phyloP scores from a whole-genome alignment of 805 yeast genomes.

The Sugiyamaella marilandica region DNA sequence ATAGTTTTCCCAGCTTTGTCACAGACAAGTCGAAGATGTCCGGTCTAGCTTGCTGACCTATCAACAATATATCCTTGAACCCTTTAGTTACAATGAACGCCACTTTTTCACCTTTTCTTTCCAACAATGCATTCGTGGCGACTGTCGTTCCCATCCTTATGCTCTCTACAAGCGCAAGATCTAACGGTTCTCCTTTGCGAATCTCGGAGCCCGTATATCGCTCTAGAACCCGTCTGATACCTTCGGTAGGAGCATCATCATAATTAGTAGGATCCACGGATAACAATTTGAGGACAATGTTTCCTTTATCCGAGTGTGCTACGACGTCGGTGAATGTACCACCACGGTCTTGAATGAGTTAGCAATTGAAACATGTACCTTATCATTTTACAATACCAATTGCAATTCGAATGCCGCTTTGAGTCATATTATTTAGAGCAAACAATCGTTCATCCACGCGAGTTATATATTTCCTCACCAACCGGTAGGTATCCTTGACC shows the following conservation, averaged over 20 bases:
- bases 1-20: conserved; percentile 63
- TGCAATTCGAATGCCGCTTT: conserved; percentile 20
- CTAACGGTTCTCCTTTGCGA: conserved; percentile 57
- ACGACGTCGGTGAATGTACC: conserved; percentile 88
- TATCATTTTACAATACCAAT: conserved; percentile 16
- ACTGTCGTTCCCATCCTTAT: conserved; percentile 92
- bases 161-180: conserved; percentile 48
- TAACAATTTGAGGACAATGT: conserved; percentile 67
- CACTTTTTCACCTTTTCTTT: conserved; percentile 86
- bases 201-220: conserved; percentile 48
- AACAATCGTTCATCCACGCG: no score
- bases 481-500: no score
- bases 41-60: conserved; percentile 92
- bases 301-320: conserved; percentile 48
- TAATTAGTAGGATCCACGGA: conserved; percentile 89
- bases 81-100: conserved; percentile 86
- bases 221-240: conserved; percentile 74
- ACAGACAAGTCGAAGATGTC: conserved; percentile 80
- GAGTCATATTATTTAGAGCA: not conserved
- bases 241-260: conserved; percentile 88
- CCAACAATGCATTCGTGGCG: conserved; percentile 91
- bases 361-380: not conserved
- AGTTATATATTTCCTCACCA: no score
- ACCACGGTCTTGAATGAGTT: conserved; percentile 46
- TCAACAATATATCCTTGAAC: conserved; percentile 71